phyloP scores from a whole-genome alignment of 768 basidiomycete genomes.

The Paxillus involutus region DNA sequence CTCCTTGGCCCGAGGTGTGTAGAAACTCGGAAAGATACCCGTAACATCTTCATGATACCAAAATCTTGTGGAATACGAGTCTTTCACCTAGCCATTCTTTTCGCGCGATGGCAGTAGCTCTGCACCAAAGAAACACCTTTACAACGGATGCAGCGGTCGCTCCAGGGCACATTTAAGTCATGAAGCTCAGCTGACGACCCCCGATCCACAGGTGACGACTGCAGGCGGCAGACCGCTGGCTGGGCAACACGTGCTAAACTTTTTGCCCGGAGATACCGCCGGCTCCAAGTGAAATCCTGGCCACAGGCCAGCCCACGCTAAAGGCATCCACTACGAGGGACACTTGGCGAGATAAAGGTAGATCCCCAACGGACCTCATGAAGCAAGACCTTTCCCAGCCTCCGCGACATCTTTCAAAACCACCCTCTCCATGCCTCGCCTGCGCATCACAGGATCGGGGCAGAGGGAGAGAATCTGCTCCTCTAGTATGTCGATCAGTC shows the following conservation, averaged over 20 bases:
- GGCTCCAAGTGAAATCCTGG: background rate
- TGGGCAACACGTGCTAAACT: background rate
- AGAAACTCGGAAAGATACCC: conserved; percentile 55
- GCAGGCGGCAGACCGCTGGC: background rate
- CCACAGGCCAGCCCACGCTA: background rate
- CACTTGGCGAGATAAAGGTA: conserved; percentile 16
- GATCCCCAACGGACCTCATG: background rate
- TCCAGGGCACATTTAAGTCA: background rate
- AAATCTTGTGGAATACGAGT: background rate
- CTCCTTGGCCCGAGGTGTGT: conserved; percentile 29
- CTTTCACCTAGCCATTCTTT: background rate
- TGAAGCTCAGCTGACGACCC: background rate
- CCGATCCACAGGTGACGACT: background rate
- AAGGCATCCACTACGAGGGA: conserved; percentile 14
- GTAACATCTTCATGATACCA: conserved; percentile 58
- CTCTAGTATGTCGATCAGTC: no score
- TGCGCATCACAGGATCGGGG: conserved; percentile 18
- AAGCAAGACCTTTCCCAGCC: conserved; percentile 40
- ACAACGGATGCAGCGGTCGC: background rate
- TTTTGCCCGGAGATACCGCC: background rate
- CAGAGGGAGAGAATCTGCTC: no score
- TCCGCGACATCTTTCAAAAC: conserved; percentile 60
- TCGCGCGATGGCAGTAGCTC: background rate
- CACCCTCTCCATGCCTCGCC: conserved; percentile 11
- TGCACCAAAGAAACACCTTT: background rate